Conservation (phyloP, 2,329 filamentous ascomycete genomes). For the Exophiala sp. region DNA sequence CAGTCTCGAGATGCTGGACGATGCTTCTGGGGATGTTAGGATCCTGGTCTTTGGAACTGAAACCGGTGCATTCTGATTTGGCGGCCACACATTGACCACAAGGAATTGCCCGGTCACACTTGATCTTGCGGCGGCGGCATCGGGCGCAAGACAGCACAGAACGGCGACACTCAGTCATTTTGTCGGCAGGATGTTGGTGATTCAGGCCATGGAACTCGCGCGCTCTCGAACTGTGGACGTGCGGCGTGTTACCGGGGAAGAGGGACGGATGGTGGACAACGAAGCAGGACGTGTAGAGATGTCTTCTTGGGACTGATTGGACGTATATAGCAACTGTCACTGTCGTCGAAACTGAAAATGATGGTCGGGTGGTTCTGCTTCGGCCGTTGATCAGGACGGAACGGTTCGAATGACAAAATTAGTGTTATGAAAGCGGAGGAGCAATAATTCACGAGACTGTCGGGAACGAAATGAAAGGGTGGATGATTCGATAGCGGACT, state of each 20-base stretch:
- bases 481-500: background rate
- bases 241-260: too few species aligned
- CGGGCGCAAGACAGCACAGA: constrained; percentile 30
- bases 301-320: too few species aligned
- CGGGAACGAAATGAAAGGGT: background rate
- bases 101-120: constrained; percentile 30
- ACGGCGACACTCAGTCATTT: constrained; percentile 29
- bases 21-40: constrained; percentile 33
- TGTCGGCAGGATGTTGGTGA: background rate
- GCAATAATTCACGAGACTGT: too few species aligned
- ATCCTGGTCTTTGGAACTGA: constrained; percentile 30
- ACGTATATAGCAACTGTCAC: too few species aligned
- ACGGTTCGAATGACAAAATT: too few species aligned
- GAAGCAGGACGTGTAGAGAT: too few species aligned
- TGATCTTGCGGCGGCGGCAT: constrained; percentile 30
- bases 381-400: too few species aligned
- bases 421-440: too few species aligned
- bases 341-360: too few species aligned
- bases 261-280: too few species aligned
- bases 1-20: constrained; percentile 33
- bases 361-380: too few species aligned
- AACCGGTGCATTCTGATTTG: constrained; percentile 31
- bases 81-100: constrained; percentile 32
- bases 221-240: background rate
- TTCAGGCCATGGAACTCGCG: background rate